Conservation (phyloP, 2,329 filamentous ascomycete genomes). For the Fusarium napiforme region DNA sequence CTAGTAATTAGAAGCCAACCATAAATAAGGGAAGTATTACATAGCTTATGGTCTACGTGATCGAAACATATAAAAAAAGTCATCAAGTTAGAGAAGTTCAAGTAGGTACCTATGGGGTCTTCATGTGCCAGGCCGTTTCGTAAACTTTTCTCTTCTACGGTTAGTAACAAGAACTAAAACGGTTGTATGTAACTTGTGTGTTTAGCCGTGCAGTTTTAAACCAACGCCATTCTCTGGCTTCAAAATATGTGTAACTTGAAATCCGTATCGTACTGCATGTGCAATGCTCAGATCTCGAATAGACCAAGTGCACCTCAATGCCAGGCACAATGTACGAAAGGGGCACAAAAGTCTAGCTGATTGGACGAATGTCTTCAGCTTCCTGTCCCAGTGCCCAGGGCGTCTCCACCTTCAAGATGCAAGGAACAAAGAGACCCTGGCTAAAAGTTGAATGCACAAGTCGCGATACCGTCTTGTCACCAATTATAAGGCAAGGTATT, state of each 20-base stretch:
- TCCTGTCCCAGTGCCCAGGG: constrained; percentile 16
- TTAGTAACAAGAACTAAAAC: neutral
- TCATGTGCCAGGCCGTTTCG: neutral
- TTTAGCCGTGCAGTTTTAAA: neutral
- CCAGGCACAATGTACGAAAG: constrained; percentile 30
- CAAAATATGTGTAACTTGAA: neutral
- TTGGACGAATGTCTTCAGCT: constrained; percentile 6
- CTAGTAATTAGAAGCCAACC: neutral
- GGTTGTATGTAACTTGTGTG: neutral
- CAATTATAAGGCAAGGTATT: neutral
- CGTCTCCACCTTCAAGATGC: constrained; percentile 34
- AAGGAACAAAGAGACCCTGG: constrained; percentile 25
- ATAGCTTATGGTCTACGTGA: neutral
- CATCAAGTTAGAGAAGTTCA: neutral
- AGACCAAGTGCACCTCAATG: constrained; percentile 3
- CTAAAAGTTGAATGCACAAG: constrained; percentile 2
- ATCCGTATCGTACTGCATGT: neutral
- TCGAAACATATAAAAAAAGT: neutral
- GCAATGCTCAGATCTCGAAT: neutral
- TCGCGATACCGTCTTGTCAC: neutral
- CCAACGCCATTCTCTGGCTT: neutral
- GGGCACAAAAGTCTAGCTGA: constrained; percentile 13
- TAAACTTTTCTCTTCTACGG: neutral
- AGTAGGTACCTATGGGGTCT: neutral
- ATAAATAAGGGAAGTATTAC: neutral